A percentile compares a stretch with the other conserved stretches of the same genome.
Evolutionary conservation across 306 rosid genomes (phyloP).

Genomic region (Erythrophleum fordii): DNA sequence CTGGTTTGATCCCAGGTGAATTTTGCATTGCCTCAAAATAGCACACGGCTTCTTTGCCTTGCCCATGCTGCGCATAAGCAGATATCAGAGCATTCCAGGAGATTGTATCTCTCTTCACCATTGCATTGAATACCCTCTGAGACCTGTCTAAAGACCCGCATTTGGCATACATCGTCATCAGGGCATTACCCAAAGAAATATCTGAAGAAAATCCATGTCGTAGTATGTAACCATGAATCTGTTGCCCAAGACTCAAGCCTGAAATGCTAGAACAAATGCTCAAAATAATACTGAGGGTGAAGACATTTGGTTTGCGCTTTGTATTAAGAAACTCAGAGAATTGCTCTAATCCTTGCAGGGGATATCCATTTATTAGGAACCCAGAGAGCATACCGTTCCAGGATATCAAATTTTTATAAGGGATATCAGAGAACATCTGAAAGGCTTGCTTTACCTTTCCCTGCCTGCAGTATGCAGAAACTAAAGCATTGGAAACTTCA

Average conservation of each 20-base stretch:
- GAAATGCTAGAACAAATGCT: constrained; percentile 71
- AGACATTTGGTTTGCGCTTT: constrained; percentile 59
- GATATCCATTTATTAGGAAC: constrained; percentile 58
- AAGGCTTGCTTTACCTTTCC: constrained; percentile 54
- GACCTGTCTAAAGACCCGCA: constrained; percentile 69
- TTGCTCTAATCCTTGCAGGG: constrained; percentile 57
- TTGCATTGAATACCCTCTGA: constrained; percentile 61
- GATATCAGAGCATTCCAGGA: constrained; percentile 86
- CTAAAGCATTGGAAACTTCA: constrained; percentile 66
- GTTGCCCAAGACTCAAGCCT: constrained; percentile 68
- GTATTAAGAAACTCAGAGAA: constrained; percentile 56
- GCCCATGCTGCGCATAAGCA: constrained; percentile 78
- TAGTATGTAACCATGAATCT: constrained; percentile 67
- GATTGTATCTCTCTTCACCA: constrained; percentile 65
- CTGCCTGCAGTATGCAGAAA: constrained; percentile 67
- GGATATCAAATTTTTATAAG: constrained; percentile 61
- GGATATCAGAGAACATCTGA: constrained; percentile 50
- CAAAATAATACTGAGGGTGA: constrained; percentile 65
- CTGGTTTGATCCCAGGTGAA: constrained; percentile 58
- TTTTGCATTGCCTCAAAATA: constrained; percentile 67
- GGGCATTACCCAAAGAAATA: constrained; percentile 60
- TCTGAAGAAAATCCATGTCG: constrained; percentile 52
- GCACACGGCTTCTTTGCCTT: constrained; percentile 67
- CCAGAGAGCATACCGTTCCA: constrained; percentile 79
- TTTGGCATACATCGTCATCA: constrained; percentile 75